phyloP scores from a whole-genome alignment of 2,329 filamentous ascomycete species.

The Fusarium phyllophilum region DNA sequence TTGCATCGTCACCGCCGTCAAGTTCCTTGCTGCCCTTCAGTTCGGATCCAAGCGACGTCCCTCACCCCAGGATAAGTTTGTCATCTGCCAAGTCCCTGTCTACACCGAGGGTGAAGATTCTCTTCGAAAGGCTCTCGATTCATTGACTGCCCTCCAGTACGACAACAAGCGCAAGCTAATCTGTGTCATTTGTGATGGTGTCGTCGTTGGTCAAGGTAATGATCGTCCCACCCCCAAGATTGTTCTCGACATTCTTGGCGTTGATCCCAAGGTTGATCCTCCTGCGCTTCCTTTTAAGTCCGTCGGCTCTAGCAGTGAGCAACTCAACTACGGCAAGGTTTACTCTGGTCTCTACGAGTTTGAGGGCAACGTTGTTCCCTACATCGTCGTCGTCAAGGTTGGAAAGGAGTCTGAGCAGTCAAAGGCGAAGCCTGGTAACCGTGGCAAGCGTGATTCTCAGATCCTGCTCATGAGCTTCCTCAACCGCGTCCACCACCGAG shows the following conservation, averaged over 20 bases:
- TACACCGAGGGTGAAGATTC: slow-evolving; percentile 99
- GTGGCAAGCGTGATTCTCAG: slow-evolving; percentile 98
- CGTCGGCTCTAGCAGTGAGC: slow-evolving; percentile 86
- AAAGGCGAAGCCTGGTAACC: slow-evolving; percentile 94
- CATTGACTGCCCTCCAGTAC: slow-evolving; percentile 91
- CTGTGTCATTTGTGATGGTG: slow-evolving; percentile 94
- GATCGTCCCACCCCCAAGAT: slow-evolving; percentile 98
- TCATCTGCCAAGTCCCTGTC: slow-evolving; percentile 97
- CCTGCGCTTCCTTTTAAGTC: slow-evolving; percentile 95
- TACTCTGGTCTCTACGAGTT: slow-evolving; percentile 98
- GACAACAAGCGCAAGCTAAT: slow-evolving; percentile 99
- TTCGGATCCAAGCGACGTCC: slow-evolving; percentile 92
- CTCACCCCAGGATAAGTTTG: slow-evolving; percentile 94
- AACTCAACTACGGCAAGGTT: slow-evolving; percentile 98
- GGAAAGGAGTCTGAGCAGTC: slow-evolving; percentile 94
- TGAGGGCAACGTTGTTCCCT: slow-evolving; percentile 97
- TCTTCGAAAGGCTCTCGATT: slow-evolving; percentile 90
- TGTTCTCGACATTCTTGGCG: slow-evolving; percentile 94
- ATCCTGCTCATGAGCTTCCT: slow-evolving; percentile 96
- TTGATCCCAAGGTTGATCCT: slow-evolving; percentile 96
- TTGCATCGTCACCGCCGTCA: slow-evolving; percentile 80
- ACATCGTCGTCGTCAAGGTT: slow-evolving; percentile 94
- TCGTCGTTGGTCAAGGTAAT: slow-evolving; percentile 95
- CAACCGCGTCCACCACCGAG: slow-evolving; percentile 94
- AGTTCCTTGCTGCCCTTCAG: slow-evolving; percentile 93